Evolutionary conservation across 208 protist species (phyloP).

Genomic region (Leishmania amazonensis): DNA sequence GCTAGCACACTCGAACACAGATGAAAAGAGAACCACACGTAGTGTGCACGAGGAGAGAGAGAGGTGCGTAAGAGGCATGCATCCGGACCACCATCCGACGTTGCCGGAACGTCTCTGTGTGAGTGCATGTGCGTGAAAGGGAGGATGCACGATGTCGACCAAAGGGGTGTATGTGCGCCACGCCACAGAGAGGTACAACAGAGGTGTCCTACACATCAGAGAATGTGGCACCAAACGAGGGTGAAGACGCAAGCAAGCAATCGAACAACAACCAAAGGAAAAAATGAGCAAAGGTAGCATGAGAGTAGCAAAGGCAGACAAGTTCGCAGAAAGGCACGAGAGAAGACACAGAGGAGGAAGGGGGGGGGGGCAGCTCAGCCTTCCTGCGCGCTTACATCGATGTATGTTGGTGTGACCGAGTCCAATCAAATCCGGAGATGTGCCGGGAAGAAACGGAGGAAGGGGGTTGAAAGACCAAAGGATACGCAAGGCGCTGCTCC

Average conservation of each 20-base stretch:
- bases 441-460: background rate
- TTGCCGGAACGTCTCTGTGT: too few species aligned
- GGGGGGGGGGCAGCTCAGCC: background rate
- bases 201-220: background rate
- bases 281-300: background rate
- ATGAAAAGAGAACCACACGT: background rate
- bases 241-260: background rate
- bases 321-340: background rate
- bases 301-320: background rate
- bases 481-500: background rate
- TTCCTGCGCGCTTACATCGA: background rate
- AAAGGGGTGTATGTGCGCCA: background rate
- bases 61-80: background rate
- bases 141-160: too few species aligned
- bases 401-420: background rate
- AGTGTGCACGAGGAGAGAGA: background rate
- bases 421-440: background rate
- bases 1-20: background rate
- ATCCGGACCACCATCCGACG: background rate
- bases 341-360: background rate
- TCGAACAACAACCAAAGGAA: background rate
- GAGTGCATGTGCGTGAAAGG: too few species aligned
- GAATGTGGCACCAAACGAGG: background rate
- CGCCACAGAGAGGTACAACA: background rate
- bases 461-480: background rate